phyloP scores from a whole-genome alignment of 345 rosid genomes.

The Gossypium sturtianum region DNA sequence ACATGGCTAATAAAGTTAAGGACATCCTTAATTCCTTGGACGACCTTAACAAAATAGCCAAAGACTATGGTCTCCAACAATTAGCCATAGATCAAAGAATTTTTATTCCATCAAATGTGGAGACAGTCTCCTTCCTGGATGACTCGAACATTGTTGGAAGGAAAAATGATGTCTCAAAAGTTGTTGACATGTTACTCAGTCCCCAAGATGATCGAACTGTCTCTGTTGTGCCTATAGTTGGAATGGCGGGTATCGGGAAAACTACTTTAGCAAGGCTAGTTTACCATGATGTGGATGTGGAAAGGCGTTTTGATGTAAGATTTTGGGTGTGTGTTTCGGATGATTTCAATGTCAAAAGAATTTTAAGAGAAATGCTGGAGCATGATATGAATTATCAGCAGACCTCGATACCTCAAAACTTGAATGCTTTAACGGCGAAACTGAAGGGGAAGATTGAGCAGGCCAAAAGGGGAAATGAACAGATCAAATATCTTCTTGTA shows the following conservation, averaged over 20 bases:
- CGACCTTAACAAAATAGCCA: background rate
- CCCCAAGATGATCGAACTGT: background rate
- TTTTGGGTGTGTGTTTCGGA: conserved; percentile 16
- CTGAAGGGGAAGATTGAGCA: background rate
- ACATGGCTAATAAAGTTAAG: background rate
- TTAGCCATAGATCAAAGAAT: background rate
- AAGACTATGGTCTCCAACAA: background rate
- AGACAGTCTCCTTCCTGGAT: background rate
- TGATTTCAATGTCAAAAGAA: background rate
- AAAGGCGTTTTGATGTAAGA: background rate
- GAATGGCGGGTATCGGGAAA: conserved; percentile 26
- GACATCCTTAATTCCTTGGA: background rate
- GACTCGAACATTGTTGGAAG: conserved; percentile 13
- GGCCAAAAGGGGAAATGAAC: background rate
- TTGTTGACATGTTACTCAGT: background rate
- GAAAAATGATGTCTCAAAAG: conserved; percentile 4
- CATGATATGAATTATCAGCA: background rate
- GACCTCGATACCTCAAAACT: background rate
- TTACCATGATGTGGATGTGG: background rate
- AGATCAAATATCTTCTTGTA: conserved; percentile 10
- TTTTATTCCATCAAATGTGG: background rate
- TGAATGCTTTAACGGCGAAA: background rate
- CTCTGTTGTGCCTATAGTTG: conserved; percentile 12
- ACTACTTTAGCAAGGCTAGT: conserved; percentile 12
- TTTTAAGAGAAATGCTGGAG: conserved; percentile 13